Evolutionary conservation across 805 yeast species (phyloP).

Genomic region (Candida dajiaensis): DNA sequence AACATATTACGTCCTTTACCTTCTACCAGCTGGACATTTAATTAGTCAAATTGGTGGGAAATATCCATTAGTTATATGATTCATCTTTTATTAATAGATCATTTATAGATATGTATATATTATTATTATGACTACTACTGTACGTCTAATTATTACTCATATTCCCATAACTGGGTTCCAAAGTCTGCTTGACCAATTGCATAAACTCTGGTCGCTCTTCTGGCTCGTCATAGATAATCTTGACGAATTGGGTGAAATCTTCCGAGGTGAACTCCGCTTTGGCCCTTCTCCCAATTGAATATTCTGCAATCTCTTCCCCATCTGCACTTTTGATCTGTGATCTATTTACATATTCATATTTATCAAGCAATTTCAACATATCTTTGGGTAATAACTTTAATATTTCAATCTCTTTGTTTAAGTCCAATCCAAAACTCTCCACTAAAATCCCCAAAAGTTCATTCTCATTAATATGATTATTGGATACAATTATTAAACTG

Average conservation of each 20-base stretch:
- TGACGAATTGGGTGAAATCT: constrained; percentile 18
- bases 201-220: constrained; percentile 15
- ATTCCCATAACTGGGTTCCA: constrained; percentile 15
- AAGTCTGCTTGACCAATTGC: constrained; percentile 8
- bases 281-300: constrained; percentile 25
- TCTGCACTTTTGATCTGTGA: constrained; percentile 13
- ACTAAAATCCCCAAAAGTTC: constrained; percentile 35
- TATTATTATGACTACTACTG: too few relatives aligned
- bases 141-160: too few relatives aligned
- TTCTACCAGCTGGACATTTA: too few relatives aligned
- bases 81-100: too few relatives aligned
- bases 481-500: constrained; percentile 18
- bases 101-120: too few relatives aligned
- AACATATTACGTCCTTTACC: too few relatives aligned
- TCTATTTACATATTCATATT: constrained; percentile 20
- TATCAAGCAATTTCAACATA: constrained; percentile 20
- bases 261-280: constrained; percentile 22
- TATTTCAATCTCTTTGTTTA: constrained; percentile 5
- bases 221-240: constrained; percentile 18
- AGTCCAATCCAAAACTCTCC: constrained; percentile 27
- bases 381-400: constrained; percentile 16
- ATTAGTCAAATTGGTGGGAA: too few relatives aligned
- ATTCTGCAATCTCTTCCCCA: constrained; percentile 24
- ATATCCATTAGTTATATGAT: too few relatives aligned
- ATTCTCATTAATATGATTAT: constrained; percentile 32